These are phyloP conservation scores for Acacia melanoxylon DNA, from an alignment of 306 rosid genomes.

Conservation along the genomic window DNA sequence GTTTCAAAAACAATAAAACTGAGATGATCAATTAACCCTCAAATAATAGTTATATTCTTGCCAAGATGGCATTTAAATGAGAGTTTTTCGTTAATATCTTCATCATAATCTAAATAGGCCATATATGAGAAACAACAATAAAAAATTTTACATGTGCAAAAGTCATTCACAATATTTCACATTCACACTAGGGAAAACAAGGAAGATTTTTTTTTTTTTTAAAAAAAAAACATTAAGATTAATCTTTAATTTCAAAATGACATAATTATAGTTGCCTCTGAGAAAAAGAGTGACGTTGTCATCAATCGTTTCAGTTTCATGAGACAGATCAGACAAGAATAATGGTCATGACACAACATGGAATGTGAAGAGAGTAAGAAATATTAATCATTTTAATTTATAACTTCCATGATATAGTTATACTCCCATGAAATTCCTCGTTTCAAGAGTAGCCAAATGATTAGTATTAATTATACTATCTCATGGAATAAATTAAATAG, in stretches of 20 bases:
- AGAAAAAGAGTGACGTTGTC: neutral
- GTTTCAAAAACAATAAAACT: neutral
- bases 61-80: neutral
- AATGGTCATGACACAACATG: slow-evolving; percentile 5
- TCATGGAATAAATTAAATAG: neutral
- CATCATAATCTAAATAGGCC: neutral
- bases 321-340: slow-evolving; percentile 34
- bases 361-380: slow-evolving; percentile 9
- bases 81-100: neutral
- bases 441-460: slow-evolving; percentile 29
- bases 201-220: neutral
- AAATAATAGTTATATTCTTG: neutral
- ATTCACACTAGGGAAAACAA: neutral
- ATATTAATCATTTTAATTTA: neutral
- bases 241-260: neutral
- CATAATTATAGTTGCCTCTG: neutral
- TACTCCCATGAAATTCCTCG: slow-evolving; percentile 32
- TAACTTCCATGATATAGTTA: slow-evolving; percentile 41
- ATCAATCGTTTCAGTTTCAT: slow-evolving; percentile 17
- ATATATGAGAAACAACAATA: neutral
- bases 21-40: neutral
- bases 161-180: neutral
- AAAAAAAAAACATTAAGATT: neutral
- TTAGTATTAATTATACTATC: neutral
- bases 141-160: neutral